Conservation (phyloP, 148 eudicot genomes). For the Chenopodium suecicum region DNA sequence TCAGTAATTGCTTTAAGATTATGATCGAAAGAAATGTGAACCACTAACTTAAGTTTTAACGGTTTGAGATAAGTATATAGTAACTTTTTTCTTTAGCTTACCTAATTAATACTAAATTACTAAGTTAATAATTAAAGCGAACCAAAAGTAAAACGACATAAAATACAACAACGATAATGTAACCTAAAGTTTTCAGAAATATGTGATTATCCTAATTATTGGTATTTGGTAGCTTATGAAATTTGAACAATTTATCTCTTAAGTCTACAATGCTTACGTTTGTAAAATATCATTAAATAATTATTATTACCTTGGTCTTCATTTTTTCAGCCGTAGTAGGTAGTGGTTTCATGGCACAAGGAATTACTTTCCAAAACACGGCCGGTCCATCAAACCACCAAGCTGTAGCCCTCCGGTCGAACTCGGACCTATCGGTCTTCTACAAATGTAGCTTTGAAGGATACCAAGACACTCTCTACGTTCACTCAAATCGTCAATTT, state of each 20-base stretch:
- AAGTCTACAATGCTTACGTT: no score
- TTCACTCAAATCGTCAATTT: conserved; percentile 62
- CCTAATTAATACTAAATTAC: not conserved
- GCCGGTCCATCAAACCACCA: conserved; percentile 76
- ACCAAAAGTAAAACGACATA: not conserved
- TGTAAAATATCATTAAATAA: no score
- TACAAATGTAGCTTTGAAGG: conserved; percentile 82
- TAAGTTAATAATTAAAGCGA: not conserved
- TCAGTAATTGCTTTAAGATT: not conserved
- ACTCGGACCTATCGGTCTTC: conserved; percentile 76
- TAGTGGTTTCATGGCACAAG: conserved; percentile 68
- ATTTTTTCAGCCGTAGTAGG: conserved; percentile 51
- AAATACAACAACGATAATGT: no score
- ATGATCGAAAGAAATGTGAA: not conserved
- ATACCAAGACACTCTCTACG: conserved; percentile 82
- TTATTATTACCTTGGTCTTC: not conserved
- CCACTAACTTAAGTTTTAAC: conserved; percentile 15
- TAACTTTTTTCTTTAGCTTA: conserved; percentile 8
- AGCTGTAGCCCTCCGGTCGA: conserved; percentile 75
- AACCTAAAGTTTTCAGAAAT: not conserved
- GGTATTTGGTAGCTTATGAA: no score
- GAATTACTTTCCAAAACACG: conserved; percentile 65
- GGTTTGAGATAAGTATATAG: not conserved
- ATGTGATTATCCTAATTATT: not conserved
- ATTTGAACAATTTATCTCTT: no score